Conservation (phyloP, 371 early-diverging fungal genomes). For the Apophysomyces ossiformis region DNA sequence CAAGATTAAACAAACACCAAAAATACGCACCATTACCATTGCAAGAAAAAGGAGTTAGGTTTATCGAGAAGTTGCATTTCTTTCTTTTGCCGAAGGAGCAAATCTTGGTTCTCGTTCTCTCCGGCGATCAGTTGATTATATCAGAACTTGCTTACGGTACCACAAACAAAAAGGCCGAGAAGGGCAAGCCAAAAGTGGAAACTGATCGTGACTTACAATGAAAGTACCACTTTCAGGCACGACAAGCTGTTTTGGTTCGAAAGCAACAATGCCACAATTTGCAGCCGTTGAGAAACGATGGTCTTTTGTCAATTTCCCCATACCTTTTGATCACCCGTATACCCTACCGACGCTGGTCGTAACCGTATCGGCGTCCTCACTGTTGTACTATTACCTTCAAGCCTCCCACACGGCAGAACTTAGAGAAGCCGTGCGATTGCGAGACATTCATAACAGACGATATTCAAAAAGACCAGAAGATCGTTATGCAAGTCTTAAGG, state of each 20-base stretch:
- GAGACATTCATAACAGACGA: conserved; percentile 40
- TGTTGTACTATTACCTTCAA: conserved; percentile 50
- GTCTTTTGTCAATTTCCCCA: conserved; percentile 54
- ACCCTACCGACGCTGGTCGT: conserved; percentile 44
- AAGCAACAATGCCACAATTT: conserved; percentile 20
- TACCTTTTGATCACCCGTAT: conserved; percentile 58
- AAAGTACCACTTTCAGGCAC: background rate
- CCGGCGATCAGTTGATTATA: no score
- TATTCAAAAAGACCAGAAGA: conserved; percentile 42
- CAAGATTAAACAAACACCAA: no score
- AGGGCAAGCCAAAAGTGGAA: no score
- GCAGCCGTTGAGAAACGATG: conserved; percentile 37
- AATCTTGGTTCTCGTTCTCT: no score
- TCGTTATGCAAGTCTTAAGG: conserved; percentile 49
- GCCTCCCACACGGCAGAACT: conserved; percentile 44
- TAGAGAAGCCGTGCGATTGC: conserved; percentile 46
- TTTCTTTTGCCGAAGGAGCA: no score
- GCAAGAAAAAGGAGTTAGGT: no score
- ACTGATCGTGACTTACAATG: no score
- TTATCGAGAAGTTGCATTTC: no score
- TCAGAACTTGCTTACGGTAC: no score
- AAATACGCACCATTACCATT: no score
- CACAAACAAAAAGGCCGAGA: no score
- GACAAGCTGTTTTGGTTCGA: background rate
- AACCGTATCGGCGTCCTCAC: conserved; percentile 46